These are phyloP conservation scores for Backusella morwellensis DNA, from an alignment of 192 early-diverging fungal genomes.

Conservation along the genomic window DNA sequence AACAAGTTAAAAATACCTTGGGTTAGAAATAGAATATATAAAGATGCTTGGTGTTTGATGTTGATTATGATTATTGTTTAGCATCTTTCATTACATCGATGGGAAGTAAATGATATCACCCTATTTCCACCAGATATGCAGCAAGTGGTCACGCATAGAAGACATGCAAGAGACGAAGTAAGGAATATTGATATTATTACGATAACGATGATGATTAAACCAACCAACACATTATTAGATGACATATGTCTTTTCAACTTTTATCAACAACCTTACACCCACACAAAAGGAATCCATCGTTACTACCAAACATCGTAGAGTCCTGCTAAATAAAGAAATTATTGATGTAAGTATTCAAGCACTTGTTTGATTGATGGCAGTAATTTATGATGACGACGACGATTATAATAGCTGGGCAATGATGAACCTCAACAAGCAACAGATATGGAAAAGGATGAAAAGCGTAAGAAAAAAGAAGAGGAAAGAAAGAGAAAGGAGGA, in stretches of 20 bases:
- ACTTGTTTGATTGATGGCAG: not conserved
- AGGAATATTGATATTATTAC: not conserved
- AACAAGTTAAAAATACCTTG: not conserved
- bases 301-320: constrained; percentile 12
- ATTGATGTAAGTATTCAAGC: not conserved
- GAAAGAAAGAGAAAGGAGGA: constrained; percentile 14
- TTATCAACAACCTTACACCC: not conserved
- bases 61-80: not conserved
- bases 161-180: constrained; percentile 36
- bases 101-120: constrained; percentile 51
- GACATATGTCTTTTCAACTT: not conserved
- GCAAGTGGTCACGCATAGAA: constrained; percentile 28
- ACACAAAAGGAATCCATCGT: constrained; percentile 6
- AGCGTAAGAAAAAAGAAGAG: constrained; percentile 13
- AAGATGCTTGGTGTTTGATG: no score
- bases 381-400: not conserved
- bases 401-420: not conserved
- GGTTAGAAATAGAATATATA: not conserved
- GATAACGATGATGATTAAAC: no score
- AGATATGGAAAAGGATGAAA: not conserved
- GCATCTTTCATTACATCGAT: constrained; percentile 46
- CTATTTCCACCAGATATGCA: constrained; percentile 46
- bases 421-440: constrained; percentile 17
- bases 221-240: constrained; percentile 8
- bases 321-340: not conserved